phyloP scores from a whole-genome alignment of 495 filamentous ascomycete genomes.

The Daldinia loculata region DNA sequence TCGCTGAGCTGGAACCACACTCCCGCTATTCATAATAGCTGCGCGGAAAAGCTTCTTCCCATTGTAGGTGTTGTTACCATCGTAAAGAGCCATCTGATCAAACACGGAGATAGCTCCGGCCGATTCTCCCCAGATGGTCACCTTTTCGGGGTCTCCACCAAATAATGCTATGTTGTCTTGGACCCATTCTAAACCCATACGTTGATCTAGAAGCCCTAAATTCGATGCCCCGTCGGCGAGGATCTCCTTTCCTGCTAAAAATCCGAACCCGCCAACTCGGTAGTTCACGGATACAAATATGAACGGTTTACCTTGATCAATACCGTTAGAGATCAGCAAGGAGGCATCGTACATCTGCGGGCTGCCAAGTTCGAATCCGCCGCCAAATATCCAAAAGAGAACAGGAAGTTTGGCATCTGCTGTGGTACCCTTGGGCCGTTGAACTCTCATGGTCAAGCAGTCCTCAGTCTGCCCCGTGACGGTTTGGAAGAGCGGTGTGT shows the following conservation, averaged over 20 bases:
- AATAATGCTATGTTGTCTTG: constrained; percentile 72
- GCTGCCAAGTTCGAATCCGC: constrained; percentile 70
- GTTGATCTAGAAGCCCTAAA: constrained; percentile 71
- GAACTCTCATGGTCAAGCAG: constrained; percentile 71
- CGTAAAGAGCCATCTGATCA: constrained; percentile 73
- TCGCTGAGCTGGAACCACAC: constrained; percentile 67
- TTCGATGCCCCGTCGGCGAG: constrained; percentile 69
- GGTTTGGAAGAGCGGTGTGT: constrained; percentile 67
- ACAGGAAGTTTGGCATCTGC: constrained; percentile 68
- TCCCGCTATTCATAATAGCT: constrained; percentile 78
- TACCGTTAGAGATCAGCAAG: constrained; percentile 60
- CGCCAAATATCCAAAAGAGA: constrained; percentile 78
- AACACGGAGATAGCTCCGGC: constrained; percentile 77
- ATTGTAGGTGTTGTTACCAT: constrained; percentile 74
- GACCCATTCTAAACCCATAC: constrained; percentile 70
- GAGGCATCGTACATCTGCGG: constrained; percentile 66
- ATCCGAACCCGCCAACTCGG: constrained; percentile 68
- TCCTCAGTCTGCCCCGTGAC: constrained; percentile 65
- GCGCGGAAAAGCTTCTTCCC: constrained; percentile 73
- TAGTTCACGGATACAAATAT: constrained; percentile 72
- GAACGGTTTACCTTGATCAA: constrained; percentile 66
- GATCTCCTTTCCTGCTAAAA: constrained; percentile 69
- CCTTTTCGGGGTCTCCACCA: constrained; percentile 70
- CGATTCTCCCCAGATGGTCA: constrained; percentile 79
- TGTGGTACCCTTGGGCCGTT: constrained; percentile 67